A percentile compares a stretch with the other conserved stretches of the same genome.
These are phyloP conservation scores for Xylariaceae sp. DNA, from an alignment of 2,329 filamentous ascomycete genomes.

Conservation along the genomic window DNA sequence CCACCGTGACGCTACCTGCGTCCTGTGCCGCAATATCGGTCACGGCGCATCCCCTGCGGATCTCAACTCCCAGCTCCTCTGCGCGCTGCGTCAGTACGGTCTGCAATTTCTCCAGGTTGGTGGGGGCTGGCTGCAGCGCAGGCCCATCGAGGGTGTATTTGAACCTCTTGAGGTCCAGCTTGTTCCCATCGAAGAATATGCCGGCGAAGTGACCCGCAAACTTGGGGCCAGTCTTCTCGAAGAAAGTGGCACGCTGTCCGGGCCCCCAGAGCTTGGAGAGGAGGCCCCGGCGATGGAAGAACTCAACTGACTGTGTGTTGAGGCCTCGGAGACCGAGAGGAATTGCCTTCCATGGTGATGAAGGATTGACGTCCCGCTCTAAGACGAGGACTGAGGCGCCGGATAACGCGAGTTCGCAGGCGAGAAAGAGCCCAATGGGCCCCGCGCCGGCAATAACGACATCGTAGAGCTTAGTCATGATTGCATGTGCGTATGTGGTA, in stretches of 20 bases:
- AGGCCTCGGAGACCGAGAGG: conserved; percentile 42
- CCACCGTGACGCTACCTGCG: conserved; percentile 31
- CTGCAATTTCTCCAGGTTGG: conserved; percentile 26
- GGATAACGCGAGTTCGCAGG: conserved; percentile 44
- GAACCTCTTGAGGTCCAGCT: conserved; percentile 38
- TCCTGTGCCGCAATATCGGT: conserved; percentile 28
- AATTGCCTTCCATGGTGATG: conserved; percentile 40
- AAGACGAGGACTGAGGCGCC: conserved; percentile 45
- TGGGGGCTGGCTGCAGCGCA: conserved; percentile 27
- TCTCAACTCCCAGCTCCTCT: conserved; percentile 35
- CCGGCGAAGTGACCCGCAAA: conserved; percentile 45
- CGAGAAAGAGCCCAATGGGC: conserved; percentile 45
- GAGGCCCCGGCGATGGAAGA: conserved; percentile 47
- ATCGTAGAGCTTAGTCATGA: conserved; percentile 36
- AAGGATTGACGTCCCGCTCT: conserved; percentile 35
- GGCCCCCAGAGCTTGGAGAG: conserved; percentile 37
- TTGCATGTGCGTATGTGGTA: no score
- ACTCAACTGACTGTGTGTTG: conserved; percentile 43
- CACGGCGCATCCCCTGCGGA: conserved; percentile 38
- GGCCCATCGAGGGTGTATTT: conserved; percentile 43
- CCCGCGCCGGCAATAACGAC: conserved; percentile 46
- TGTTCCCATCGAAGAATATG: conserved; percentile 35
- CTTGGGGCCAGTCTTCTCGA: conserved; percentile 34
- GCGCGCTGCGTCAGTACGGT: conserved; percentile 28
- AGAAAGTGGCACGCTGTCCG: conserved; percentile 6